phyloP scores from a whole-genome alignment of 768 basidiomycete species.

The Roridomyces roridus region DNA sequence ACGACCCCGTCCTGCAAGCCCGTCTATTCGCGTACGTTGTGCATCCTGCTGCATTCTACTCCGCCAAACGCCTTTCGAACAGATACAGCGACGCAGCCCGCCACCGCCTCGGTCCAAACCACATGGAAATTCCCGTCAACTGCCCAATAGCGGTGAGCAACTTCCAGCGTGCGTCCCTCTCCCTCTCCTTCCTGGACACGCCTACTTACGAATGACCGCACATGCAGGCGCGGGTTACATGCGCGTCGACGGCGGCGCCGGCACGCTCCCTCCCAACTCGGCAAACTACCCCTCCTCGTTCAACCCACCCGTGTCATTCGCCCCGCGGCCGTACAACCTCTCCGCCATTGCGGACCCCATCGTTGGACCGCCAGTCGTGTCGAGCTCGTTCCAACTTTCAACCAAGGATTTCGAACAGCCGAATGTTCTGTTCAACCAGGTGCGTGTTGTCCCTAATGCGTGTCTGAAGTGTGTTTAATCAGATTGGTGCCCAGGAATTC shows the following conservation, averaged over 20 bases:
- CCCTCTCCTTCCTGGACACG: neutral
- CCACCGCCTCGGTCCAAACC: constrained; percentile 25
- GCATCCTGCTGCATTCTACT: neutral
- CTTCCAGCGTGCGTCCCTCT: constrained; percentile 18
- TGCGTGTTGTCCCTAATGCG: neutral
- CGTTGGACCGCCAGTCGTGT: neutral
- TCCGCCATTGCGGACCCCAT: constrained; percentile 21
- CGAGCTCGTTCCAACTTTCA: constrained; percentile 8
- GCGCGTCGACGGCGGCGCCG: constrained; percentile 22
- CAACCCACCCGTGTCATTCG: constrained; percentile 12
- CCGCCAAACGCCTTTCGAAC: too few relatives aligned
- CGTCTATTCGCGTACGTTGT: constrained; percentile 20
- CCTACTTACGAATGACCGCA: neutral
- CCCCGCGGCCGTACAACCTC: constrained; percentile 15
- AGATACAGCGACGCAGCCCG: constrained; percentile 17
- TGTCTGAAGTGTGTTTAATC: neutral
- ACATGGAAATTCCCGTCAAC: constrained; percentile 22
- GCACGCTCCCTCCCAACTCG: constrained; percentile 11
- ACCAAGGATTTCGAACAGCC: constrained; percentile 22
- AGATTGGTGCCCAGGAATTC: constrained; percentile 8
- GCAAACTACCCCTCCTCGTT: constrained; percentile 27
- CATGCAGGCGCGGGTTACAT: constrained; percentile 24
- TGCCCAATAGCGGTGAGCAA: constrained; percentile 19
- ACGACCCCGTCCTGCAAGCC: constrained; percentile 24
- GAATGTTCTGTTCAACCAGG: constrained; percentile 15